Base-by-base conservation (phyloP, 495 filamentous ascomycete species). In the Opeltia flavorubescens region DNA sequence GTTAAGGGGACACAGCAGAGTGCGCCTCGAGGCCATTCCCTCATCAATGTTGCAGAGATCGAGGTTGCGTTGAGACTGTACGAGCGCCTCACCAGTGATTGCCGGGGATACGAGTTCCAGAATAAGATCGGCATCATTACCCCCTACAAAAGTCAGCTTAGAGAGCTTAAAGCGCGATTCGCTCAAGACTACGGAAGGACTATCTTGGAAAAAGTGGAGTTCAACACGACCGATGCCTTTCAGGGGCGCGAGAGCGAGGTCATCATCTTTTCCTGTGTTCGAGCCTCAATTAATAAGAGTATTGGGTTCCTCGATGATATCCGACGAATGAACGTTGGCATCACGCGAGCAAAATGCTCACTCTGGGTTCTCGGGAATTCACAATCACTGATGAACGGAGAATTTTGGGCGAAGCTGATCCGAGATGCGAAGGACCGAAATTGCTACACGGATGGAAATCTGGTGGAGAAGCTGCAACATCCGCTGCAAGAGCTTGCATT, bases 261-360 rank as follows among this genome's bases (percentile, higher is more conserved):
- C 50, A 95, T 98, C 58, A 95, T 98, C 48, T 98, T 98, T 67
- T 96, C 93, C 42, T 98, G 91, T 61, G 91, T 98, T 27, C 78
- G 91, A 63, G 88, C 91, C 27, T 89, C 84, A 13, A 68, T 77
- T 9, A 83, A 78, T 25, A 86, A 87, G 25, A 86, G 93, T 55
- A 94, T 98, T 57, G 91, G 91, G 71, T 98, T 98, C 76, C 80
- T 98, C 72, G 80, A 83, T 36, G 91, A 98, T 66, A 94, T 98
- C 58, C 80, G 91, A 43, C 91, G 91, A 76, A 98, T 98, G 91
- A 98, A 98, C 66, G 91, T 98, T 57, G 91, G 91, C 66, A 68
- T 98, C 35, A 98, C 91, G 6, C 78, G 91, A 70, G 93, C 91
- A 9, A 95, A 94, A 57, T 93, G 84, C 12, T 95, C 88, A 2